phyloP scores from a whole-genome alignment of 225 moss, liverwort and hornwort species.

The Marchantia paleacea region DNA sequence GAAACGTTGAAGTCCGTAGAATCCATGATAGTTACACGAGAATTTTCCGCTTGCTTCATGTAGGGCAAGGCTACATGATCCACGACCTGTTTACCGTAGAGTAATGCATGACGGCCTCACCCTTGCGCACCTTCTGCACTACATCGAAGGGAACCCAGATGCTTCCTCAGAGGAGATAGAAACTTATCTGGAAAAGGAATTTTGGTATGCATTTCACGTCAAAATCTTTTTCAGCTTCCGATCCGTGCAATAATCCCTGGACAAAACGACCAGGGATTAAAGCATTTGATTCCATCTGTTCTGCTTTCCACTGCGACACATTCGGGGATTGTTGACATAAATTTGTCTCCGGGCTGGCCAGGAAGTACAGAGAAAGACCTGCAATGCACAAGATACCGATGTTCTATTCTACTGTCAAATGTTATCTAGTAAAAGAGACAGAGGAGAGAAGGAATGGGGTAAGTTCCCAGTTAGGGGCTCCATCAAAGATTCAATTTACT shows the following conservation, averaged over 20 bases:
- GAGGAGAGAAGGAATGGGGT: slow-evolving; percentile 18
- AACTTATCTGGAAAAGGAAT: slow-evolving; percentile 19
- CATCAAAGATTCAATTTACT: background rate
- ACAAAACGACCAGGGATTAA: too few relatives aligned
- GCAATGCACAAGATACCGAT: slow-evolving; percentile 11
- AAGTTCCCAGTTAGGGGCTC: background rate
- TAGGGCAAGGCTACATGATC: slow-evolving; percentile 21
- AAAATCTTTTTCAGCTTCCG: background rate
- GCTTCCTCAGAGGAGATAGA: slow-evolving; percentile 1
- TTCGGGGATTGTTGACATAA: background rate
- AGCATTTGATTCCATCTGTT: background rate
- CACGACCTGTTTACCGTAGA: background rate
- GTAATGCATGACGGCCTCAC: slow-evolving; percentile 14
- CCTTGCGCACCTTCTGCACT: slow-evolving; percentile 33
- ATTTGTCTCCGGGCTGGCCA: slow-evolving; percentile 4
- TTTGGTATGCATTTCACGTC: slow-evolving; percentile 12
- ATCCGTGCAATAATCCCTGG: too few relatives aligned
- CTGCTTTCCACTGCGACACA: background rate
- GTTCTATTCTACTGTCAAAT: slow-evolving; percentile 14
- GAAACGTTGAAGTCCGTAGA: background rate
- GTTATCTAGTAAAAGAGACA: slow-evolving; percentile 15
- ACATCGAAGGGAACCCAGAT: slow-evolving; percentile 21
- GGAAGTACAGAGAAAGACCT: slow-evolving; percentile 8
- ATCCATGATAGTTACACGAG: background rate
- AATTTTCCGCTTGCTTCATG: background rate